These are phyloP conservation scores for Pseudogymnoascus pannorum DNA, from an alignment of 2,329 filamentous ascomycete species.

Conservation along the genomic window DNA sequence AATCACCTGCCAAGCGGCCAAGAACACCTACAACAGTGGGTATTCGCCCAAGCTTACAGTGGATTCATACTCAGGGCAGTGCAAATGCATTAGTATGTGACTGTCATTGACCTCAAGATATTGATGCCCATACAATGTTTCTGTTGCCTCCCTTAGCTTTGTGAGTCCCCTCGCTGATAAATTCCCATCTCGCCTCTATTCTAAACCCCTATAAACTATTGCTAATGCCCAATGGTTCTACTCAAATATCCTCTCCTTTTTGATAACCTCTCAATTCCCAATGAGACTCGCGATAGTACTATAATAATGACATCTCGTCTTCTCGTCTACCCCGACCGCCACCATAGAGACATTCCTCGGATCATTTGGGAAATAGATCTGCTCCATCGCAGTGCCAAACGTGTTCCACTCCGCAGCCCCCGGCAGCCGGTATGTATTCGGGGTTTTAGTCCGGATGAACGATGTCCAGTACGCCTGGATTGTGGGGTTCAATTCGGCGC, in stretches of 20 bases:
- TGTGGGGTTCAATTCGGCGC: constrained; percentile 49
- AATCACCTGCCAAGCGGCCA: too few species aligned
- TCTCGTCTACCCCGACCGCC: constrained; percentile 33
- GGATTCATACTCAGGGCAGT: too few species aligned
- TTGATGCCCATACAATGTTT: too few species aligned
- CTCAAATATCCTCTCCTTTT: neutral
- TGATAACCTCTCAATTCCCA: neutral
- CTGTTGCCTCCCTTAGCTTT: too few species aligned
- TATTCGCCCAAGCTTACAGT: too few species aligned
- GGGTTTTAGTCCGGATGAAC: constrained; percentile 60
- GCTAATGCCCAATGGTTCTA: neutral
- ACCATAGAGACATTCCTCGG: constrained; percentile 35
- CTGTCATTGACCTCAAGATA: too few species aligned
- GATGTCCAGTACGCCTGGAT: constrained; percentile 68
- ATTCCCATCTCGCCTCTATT: neutral
- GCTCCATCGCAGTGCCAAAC: constrained; percentile 29
- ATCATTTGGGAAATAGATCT: constrained; percentile 36
- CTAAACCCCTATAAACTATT: neutral
- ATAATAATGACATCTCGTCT: constrained; percentile 41
- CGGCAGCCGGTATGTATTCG: constrained; percentile 46
- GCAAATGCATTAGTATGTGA: too few species aligned
- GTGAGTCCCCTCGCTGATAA: too few species aligned
- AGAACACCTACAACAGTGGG: too few species aligned
- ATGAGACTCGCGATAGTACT: constrained; percentile 34
- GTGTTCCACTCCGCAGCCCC: constrained; percentile 45